Base-by-base conservation (phyloP, 768 basidiomycete genomes). In the Termitomyces sp. region DNA sequence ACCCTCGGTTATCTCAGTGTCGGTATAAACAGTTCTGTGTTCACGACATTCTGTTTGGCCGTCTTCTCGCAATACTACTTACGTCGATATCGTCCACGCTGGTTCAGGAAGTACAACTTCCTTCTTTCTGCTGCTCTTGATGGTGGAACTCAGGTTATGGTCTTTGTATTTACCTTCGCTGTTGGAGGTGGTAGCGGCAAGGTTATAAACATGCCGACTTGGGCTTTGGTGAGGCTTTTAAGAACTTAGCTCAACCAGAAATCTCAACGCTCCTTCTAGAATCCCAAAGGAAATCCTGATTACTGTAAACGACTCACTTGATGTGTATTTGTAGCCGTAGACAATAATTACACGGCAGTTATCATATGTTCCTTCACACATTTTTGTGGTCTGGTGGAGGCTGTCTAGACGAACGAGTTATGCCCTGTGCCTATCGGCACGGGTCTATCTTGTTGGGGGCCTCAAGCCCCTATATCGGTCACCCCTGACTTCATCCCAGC, bases 11-110 rank as follows among this genome's bases (percentile, higher is more conserved):
- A 70, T 62, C 67, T 82, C 49, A 74, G 75, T 55, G 80, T 80
- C 51, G 82, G 82, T 15, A 80, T 84, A 65, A 84, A 84, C 70
- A 77, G 75, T 11, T 77, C 74, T 8, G 71, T 80, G 22, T 77
- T 79, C 61, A 71, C 70, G 9, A 69, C 74, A 1, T 77, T 79
- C 66, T 61, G 62, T n/a, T 59, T 79, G 26, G 77, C 74, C 45
- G 64, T 77, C 24, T 73, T 79, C 60, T 78, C 76, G 12, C 77
- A 77, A 58, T 78, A 70, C 63, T 80, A 74, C 49, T 64, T 77
- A 11, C 67, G 41, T 15, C 66, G 68, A 34, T 74, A 76, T 56
- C 72, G 73, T 28, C 71, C 77, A 17, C 63, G 70, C 17, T 80
- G 75, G 72, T 80, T 75, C 72, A 67, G 73, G 56, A 78, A 78